Evolutionary conservation across 164 flowering plant species (phyloP), one percentile per base, ranked within the genome.

Genomic region (Vitis vinifera): DNA sequence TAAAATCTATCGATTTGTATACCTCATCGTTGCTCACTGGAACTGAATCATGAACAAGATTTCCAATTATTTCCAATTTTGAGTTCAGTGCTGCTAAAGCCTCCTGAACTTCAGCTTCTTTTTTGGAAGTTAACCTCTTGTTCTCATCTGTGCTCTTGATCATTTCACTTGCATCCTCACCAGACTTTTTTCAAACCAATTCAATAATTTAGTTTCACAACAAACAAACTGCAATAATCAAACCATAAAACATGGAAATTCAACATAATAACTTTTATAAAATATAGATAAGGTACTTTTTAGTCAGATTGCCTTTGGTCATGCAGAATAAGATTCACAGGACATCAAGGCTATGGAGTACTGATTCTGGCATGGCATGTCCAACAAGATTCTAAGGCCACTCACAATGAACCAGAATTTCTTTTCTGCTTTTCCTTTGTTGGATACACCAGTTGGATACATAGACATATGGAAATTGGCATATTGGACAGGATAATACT

Each of bases 1-100:
- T 11, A 0, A 10, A 59, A 14, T 4, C 14, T 1, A 52, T 3
- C 10, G 30, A 19, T 16, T 37, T 23, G 53, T 59, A 9, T 59
- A 95, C 99, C 94, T 93, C 99, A 71, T 95, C 90, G 66, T 88
- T 62, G 62, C 82, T 80, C 55, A 88, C 64, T 0, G 97, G 98
- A 51, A 95, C 99, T 0, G 98, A 87, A 79, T 95, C 99, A 68
- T 95, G 99, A 65, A 95, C 94, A 16, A 95, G 92, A 74, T 95
- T 95, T 27, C 98, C 99, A 51, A 95, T 75, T 2, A 70, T 55
- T 61, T 77, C 88, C 80, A 93, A 73, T 65, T 71, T 89, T 6
- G 81, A 61, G 73, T 88, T 79, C 55, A 93, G 67, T 14, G 75
- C 77, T 1, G 71, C 73, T 72, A 69, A 77, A 52, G 89, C 89